Evolutionary conservation across 768 basidiomycete genomes (phyloP), one percentile per base, ranked within the genome.

Genomic region (Kwoniella heveanensis): DNA sequence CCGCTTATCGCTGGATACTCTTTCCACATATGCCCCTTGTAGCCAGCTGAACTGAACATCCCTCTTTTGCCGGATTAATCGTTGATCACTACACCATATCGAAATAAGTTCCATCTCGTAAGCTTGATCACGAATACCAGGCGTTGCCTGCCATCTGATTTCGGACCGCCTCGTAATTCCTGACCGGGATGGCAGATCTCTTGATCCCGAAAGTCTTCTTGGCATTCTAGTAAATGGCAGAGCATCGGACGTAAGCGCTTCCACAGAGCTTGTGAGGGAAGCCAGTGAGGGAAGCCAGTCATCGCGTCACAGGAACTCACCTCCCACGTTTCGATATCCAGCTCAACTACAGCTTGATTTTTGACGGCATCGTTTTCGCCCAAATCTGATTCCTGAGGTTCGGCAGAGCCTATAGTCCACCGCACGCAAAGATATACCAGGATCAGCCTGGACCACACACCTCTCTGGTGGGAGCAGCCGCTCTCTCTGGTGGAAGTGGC

Each of bases 251-350:
- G 2, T n/a, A 50, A 57, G 29, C 44, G 51, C 26, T 32, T 15
- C 13, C 9, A n/a, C 22, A n/a, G n/a, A n/a, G n/a, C n/a, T 30
- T 36, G 55, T 27, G 13, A 6, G 0, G 8, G n/a, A 47, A 25
- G 30, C 19, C 49, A 17, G n/a, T n/a, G n/a, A n/a, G n/a, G n/a
- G n/a, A n/a, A n/a, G n/a, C n/a, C n/a, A n/a, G n/a, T n/a, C n/a
- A n/a, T n/a, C n/a, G n/a, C n/a, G n/a, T 21, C 30, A 49, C 7
- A 17, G 15, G 26, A 37, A 77, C 84, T 53, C 67, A 92, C 94
- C 85, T 84, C 81, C 94, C 94, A 99, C 0, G 88, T 88, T 2
- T 86, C 85, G 86, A 90, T 88, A 69, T 95, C 93, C 70, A 97
- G 87, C 78, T 97, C 93, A 67, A 96, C 83, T 0, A 99, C 90